These are phyloP conservation scores for Mycena albidolilacea DNA, from an alignment of 768 basidiomycete species.

Conservation along the genomic window DNA sequence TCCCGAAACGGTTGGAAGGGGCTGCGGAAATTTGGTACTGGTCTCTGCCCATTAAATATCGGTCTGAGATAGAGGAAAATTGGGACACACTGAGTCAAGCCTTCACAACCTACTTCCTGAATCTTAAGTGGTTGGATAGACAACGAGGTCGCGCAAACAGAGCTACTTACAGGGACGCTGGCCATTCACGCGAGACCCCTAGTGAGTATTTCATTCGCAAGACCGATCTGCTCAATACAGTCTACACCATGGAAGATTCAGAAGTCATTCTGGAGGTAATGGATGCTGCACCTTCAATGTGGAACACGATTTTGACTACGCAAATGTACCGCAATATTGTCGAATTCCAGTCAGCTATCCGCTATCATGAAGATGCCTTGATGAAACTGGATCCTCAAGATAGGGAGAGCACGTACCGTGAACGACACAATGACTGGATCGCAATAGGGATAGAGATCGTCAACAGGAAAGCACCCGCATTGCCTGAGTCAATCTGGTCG, in stretches of 20 bases:
- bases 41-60: conserved; percentile 32
- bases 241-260: conserved; percentile 38
- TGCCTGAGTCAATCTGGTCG: conserved; percentile 13
- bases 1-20: conserved; percentile 47
- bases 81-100: conserved; percentile 48
- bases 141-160: conserved; percentile 46
- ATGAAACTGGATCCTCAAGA: conserved; percentile 28
- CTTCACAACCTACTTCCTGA: conserved; percentile 52
- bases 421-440: background rate
- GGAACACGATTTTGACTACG: conserved; percentile 46
- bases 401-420: background rate
- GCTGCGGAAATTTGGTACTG: conserved; percentile 52
- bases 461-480: background rate
- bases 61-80: conserved; percentile 40
- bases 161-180: conserved; percentile 47
- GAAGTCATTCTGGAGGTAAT: conserved; percentile 55
- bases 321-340: conserved; percentile 39
- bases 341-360: conserved; percentile 43
- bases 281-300: conserved; percentile 49
- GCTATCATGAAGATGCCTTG: conserved; percentile 43
- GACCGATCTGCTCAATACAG: conserved; percentile 38
- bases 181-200: conserved; percentile 46
- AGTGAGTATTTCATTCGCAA: conserved; percentile 55
- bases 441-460: conserved; percentile 9
- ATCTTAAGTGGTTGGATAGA: conserved; percentile 47